phyloP scores from a whole-genome alignment of 805 yeast genomes.

The Candida nanaspora region DNA sequence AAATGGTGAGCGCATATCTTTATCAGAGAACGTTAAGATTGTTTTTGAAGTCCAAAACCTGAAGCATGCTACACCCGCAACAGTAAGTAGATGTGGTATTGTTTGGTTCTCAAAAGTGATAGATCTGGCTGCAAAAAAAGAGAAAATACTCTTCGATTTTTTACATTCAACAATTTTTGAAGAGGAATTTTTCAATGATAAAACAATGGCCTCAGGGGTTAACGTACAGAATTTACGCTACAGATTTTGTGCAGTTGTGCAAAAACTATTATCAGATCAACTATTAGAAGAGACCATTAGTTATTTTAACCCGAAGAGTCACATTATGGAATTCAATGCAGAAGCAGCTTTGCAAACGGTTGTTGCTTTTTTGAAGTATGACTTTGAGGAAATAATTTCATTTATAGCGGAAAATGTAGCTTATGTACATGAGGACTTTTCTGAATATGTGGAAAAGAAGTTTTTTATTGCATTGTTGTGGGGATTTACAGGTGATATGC shows the following conservation, averaged over 20 bases:
- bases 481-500: conserved; percentile 60
- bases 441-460: conserved; percentile 25
- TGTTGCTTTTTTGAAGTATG: conserved; percentile 30
- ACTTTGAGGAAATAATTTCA: conserved; percentile 23
- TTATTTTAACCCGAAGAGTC: conserved; percentile 27
- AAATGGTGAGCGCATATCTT: conserved; percentile 73
- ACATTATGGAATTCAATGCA: conserved; percentile 44
- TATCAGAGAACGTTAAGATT: conserved; percentile 58
- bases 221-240: conserved; percentile 4
- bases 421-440: conserved; percentile 20
- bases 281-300: conserved; percentile 4
- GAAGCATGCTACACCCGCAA: conserved; percentile 75
- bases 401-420: conserved; percentile 15
- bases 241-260: conserved; percentile 1
- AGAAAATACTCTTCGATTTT: conserved; percentile 7
- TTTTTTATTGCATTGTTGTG: conserved; percentile 40
- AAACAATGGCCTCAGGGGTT: not conserved
- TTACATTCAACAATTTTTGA: conserved; percentile 3
- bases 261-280: not conserved
- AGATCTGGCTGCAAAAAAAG: not conserved
- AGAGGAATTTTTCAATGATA: conserved; percentile 8
- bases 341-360: conserved; percentile 32
- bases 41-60: conserved; percentile 73
- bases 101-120: conserved; percentile 47
- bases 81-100: conserved; percentile 89